These are phyloP conservation scores for Candida coquimbonensis DNA, from an alignment of 805 yeast genomes.

Conservation along the genomic window DNA sequence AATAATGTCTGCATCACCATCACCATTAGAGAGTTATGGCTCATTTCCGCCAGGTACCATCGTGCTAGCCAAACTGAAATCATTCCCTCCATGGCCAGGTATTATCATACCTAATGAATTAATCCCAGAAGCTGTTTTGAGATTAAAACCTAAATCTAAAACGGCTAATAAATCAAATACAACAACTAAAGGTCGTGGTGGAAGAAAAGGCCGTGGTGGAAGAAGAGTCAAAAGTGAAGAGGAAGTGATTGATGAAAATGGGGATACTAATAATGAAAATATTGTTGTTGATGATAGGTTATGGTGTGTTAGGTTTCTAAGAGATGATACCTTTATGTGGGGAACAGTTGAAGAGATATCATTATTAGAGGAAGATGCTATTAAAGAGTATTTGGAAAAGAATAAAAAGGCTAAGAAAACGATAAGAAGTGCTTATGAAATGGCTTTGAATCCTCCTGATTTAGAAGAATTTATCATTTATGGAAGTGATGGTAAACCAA, in stretches of 20 bases:
- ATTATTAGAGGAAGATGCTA: conserved; percentile 34
- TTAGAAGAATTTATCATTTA: conserved; percentile 37
- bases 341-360: conserved; percentile 46
- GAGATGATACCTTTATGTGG: conserved; percentile 72
- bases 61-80: conserved; percentile 76
- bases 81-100: conserved; percentile 90
- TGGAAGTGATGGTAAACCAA: conserved; percentile 37
- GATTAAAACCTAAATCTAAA: conserved; percentile 41
- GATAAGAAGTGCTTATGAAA: conserved; percentile 43
- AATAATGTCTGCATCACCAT: conserved; percentile 2
- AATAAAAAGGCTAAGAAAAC: conserved; percentile 35
- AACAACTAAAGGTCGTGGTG: conserved; percentile 1
- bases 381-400: conserved; percentile 30
- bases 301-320: conserved; percentile 60
- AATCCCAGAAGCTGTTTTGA: conserved; percentile 50
- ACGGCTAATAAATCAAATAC: conserved; percentile 6
- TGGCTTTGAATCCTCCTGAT: conserved; percentile 46
- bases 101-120: conserved; percentile 58
- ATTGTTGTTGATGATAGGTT: conserved; percentile 10
- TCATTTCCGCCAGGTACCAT: conserved; percentile 41
- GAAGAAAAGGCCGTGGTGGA: conserved; percentile 5
- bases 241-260: neutral
- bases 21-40: conserved; percentile 12
- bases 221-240: neutral
- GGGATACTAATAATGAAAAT: neutral